These are phyloP conservation scores for Epichloe amarillans DNA, from an alignment of 2,329 filamentous ascomycete species.

Conservation along the genomic window DNA sequence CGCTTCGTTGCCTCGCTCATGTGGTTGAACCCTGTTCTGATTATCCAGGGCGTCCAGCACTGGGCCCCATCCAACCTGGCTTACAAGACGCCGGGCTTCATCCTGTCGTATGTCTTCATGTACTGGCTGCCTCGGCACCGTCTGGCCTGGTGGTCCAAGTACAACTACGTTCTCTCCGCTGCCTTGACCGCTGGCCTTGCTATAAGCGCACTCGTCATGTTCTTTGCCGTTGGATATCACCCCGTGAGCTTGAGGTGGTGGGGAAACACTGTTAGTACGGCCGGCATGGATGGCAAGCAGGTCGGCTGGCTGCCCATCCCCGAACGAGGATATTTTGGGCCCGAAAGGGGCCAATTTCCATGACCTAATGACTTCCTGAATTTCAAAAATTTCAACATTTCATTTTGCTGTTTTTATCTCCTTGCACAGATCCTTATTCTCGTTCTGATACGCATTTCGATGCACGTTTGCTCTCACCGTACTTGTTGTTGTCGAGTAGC, in stretches of 20 bases:
- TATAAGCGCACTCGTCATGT: conserved; percentile 27
- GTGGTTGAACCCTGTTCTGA: conserved; percentile 27
- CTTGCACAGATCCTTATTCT: too few relatives aligned
- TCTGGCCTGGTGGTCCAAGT: conserved; percentile 32
- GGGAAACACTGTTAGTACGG: conserved; percentile 23
- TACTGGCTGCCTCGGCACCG: conserved; percentile 21
- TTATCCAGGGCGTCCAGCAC: conserved; percentile 29
- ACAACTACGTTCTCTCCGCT: conserved; percentile 32
- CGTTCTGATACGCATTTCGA: not conserved
- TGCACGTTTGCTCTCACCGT: not conserved
- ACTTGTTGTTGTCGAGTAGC: not conserved
- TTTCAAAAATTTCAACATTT: too few relatives aligned
- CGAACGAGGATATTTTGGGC: conserved; percentile 15
- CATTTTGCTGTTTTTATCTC: not conserved
- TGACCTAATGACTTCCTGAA: not conserved
- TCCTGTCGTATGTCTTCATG: conserved; percentile 28
- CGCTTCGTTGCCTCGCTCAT: conserved; percentile 23
- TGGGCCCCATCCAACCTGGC: conserved; percentile 29
- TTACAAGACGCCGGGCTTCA: conserved; percentile 29
- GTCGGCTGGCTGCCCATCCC: conserved; percentile 11
- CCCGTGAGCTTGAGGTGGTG: conserved; percentile 26
- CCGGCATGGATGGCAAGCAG: conserved; percentile 11
- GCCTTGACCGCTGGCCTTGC: conserved; percentile 29
- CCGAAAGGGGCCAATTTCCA: conserved; percentile 12
- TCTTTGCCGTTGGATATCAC: conserved; percentile 25